Conservation (phyloP, 2,329 filamentous ascomycete species). For the Peltaster fructicola region DNA sequence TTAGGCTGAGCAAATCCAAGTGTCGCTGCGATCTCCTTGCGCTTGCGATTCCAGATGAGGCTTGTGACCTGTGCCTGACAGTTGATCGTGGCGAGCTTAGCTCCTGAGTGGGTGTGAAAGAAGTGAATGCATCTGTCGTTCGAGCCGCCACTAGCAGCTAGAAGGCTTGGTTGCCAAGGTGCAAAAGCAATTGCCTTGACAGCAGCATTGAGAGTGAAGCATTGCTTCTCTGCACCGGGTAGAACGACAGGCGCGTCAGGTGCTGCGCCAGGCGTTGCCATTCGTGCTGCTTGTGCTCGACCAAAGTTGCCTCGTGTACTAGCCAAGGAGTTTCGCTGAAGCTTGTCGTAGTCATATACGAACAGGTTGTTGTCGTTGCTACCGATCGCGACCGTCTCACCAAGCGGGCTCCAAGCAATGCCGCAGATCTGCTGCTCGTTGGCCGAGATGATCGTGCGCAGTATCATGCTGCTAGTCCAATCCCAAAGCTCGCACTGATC, state of each 20-base stretch:
- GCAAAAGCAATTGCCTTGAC: constrained; percentile 96
- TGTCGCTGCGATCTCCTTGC: constrained; percentile 76
- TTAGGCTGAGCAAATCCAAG: constrained; percentile 89
- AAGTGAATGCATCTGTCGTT: constrained; percentile 96
- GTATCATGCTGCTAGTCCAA: constrained; percentile 62
- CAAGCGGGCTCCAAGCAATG: constrained; percentile 68
- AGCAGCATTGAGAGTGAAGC: constrained; percentile 65
- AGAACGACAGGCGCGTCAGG: too few species aligned
- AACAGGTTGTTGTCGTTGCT: constrained; percentile 85
- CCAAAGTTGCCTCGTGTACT: too few species aligned
- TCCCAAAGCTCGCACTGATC: constrained; percentile 46
- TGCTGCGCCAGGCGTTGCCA: too few species aligned
- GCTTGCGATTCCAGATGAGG: constrained; percentile 57
- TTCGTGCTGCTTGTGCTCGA: too few species aligned
- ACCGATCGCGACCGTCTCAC: constrained; percentile 64
- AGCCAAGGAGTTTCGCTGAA: constrained; percentile 24
- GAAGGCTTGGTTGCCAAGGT: constrained; percentile 72
- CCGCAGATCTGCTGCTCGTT: constrained; percentile 88
- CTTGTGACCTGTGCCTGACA: constrained; percentile 88
- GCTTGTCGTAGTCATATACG: constrained; percentile 52
- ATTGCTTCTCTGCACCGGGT: constrained; percentile 40
- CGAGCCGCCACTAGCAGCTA: constrained; percentile 83
- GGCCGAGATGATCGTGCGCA: constrained; percentile 58
- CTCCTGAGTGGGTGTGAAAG: constrained; percentile 70
- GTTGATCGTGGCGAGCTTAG: constrained; percentile 73